phyloP scores from a whole-genome alignment of 2,329 filamentous ascomycete genomes.

The Stagonosporopsis chrysanthemi region DNA sequence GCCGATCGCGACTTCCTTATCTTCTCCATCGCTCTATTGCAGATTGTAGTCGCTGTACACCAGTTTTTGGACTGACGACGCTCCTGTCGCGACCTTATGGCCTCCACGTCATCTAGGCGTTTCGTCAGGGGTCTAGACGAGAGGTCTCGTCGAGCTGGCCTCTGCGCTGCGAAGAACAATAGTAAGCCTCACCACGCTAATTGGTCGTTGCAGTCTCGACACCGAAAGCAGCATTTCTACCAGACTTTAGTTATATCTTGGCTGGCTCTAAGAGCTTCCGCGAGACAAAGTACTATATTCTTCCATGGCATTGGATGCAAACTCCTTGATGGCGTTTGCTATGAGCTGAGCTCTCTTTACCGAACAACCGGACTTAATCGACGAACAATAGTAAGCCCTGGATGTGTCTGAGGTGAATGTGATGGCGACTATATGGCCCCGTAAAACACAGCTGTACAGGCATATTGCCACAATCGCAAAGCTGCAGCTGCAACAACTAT shows the following conservation, averaged over 20 bases:
- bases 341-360: constrained; percentile 7
- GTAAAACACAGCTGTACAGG: neutral
- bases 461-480: neutral
- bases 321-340: constrained; percentile 4
- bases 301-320: constrained; percentile 6
- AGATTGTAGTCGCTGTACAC: neutral
- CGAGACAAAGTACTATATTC: constrained; percentile 23
- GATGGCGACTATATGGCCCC: constrained; percentile 12
- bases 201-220: constrained; percentile 13
- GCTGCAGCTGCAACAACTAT: constrained; percentile 5
- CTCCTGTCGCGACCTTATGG: neutral
- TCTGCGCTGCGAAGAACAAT: constrained; percentile 41
- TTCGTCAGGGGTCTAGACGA: constrained; percentile 3
- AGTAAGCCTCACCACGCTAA: constrained; percentile 38
- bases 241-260: constrained; percentile 2
- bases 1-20: neutral
- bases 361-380: constrained; percentile 16
- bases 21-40: too few relatives aligned
- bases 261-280: constrained; percentile 6
- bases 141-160: constrained; percentile 28
- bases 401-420: constrained; percentile 22
- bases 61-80: neutral
- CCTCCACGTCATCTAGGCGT: neutral
- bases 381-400: constrained; percentile 35
- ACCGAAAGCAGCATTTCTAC: constrained; percentile 22